Evolutionary conservation across 31 red algal genomes (phyloP).

Genomic region (Asparagopsis taxiformis): DNA sequence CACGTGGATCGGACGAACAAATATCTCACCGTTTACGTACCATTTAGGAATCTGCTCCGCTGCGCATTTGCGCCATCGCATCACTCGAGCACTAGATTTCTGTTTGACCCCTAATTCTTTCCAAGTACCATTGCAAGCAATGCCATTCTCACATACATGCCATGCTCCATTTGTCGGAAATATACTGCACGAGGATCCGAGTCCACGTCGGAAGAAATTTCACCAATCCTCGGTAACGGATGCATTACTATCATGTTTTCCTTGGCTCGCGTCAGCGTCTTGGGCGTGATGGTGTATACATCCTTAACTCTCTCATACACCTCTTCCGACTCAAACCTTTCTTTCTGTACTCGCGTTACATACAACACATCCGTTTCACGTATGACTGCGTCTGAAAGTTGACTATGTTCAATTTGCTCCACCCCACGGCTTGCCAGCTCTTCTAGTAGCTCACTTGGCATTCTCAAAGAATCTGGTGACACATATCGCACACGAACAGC

Average conservation of each 20-base stretch:
- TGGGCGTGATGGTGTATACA: slow-evolving; percentile 72
- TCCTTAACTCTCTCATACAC: slow-evolving; percentile 81
- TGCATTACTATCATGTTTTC: slow-evolving; percentile 99
- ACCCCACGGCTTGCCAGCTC: slow-evolving; percentile 79
- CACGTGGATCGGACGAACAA: neutral
- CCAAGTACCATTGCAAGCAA: slow-evolving; percentile 95
- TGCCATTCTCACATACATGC: slow-evolving; percentile 98
- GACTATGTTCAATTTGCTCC: slow-evolving; percentile 82
- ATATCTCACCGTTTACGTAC: neutral
- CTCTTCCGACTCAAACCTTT: slow-evolving; percentile 58
- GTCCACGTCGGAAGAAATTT: slow-evolving; percentile 89
- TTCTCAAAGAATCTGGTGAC: slow-evolving; percentile 74
- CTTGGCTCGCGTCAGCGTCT: slow-evolving; percentile 89
- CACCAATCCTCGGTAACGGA: slow-evolving; percentile 88
- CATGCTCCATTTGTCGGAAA: slow-evolving; percentile 99
- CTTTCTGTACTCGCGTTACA: slow-evolving; percentile 94
- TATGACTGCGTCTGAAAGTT: slow-evolving; percentile 66
- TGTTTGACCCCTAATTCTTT: too few species aligned
- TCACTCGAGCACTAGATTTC: too few species aligned
- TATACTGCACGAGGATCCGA: slow-evolving; percentile 97
- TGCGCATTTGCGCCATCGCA: too few species aligned
- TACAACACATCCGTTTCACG: slow-evolving; percentile 95
- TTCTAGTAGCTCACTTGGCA: slow-evolving; percentile 89
- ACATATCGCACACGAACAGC: slow-evolving; percentile 86
- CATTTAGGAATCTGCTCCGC: too few species aligned